Evolutionary conservation across 441 rosid species (phyloP).

Genomic region (Erysimum cheiri): DNA sequence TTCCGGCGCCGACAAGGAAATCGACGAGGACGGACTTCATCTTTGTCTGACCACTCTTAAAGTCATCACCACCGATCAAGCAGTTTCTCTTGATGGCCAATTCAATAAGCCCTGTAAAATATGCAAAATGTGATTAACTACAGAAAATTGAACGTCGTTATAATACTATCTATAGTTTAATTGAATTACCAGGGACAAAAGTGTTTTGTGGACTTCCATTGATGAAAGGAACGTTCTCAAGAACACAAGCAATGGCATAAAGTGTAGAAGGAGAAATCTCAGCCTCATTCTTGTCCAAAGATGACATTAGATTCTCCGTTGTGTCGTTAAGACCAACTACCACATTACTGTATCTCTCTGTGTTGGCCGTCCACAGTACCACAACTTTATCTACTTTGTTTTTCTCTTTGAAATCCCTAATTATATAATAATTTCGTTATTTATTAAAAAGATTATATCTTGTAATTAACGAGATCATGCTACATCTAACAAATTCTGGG

Average conservation of each 20-base stretch:
- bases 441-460: too few relatives aligned
- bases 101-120: slow-evolving; percentile 75
- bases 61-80: slow-evolving; percentile 96
- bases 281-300: slow-evolving; percentile 80
- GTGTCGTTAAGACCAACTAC: slow-evolving; percentile 86
- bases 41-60: slow-evolving; percentile 99
- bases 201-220: slow-evolving; percentile 99
- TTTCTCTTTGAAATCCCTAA: slow-evolving; percentile 90
- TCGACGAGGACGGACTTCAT: slow-evolving; percentile 95
- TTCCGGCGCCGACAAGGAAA: slow-evolving; percentile 98
- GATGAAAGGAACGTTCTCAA: slow-evolving; percentile 86
- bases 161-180: not conserved
- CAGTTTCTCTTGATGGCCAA: slow-evolving; percentile 78
- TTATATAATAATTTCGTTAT: not conserved
- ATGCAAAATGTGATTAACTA: not conserved
- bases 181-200: slow-evolving; percentile 80
- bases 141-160: not conserved
- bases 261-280: slow-evolving; percentile 96
- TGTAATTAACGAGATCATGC: not conserved
- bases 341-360: slow-evolving; percentile 93
- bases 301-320: slow-evolving; percentile 72
- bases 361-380: slow-evolving; percentile 97
- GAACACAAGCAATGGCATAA: slow-evolving; percentile 83
- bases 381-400: slow-evolving; percentile 83
- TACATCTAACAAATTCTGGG: not conserved